phyloP scores from a whole-genome alignment of 1,284 basidiomycete genomes.

The Tilletia horrida region DNA sequence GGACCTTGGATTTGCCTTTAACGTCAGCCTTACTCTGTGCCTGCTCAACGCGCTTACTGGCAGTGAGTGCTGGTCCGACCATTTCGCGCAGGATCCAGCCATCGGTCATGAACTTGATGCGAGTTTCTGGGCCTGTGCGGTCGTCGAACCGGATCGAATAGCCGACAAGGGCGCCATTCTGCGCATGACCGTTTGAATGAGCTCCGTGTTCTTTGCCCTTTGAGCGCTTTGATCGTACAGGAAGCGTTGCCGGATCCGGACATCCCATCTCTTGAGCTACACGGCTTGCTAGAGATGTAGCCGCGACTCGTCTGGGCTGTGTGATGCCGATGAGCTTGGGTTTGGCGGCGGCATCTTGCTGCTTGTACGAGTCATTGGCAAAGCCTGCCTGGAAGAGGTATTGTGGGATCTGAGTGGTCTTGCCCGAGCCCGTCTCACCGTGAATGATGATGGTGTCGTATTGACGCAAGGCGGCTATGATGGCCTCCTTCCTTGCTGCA shows the following conservation, averaged over 20 bases:
- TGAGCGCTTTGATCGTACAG: background rate
- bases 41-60: background rate
- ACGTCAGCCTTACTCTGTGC: background rate
- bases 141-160: slow-evolving; percentile 97
- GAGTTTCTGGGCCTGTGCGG: slow-evolving; percentile 65
- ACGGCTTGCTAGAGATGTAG: slow-evolving; percentile 82
- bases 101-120: slow-evolving; percentile 92
- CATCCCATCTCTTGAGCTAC: slow-evolving; percentile 79
- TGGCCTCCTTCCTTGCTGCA: slow-evolving; percentile 35
- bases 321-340: slow-evolving; percentile 59
- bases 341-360: background rate
- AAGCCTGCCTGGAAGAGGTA: slow-evolving; percentile 95
- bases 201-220: background rate
- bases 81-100: slow-evolving; percentile 93
- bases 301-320: slow-evolving; percentile 89
- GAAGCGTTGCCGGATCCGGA: slow-evolving; percentile 32
- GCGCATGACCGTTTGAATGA: background rate
- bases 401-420: slow-evolving; percentile 96
- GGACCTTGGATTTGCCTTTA: slow-evolving; percentile 16
- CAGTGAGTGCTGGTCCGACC: slow-evolving; percentile 57
- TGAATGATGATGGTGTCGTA: slow-evolving; percentile 87
- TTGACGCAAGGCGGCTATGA: slow-evolving; percentile 55
- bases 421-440: slow-evolving; percentile 95
- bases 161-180: slow-evolving; percentile 65
- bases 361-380: slow-evolving; percentile 55